Evolutionary conservation across 331 rosid species (phyloP).

Genomic region (Stylosanthes scabra): DNA sequence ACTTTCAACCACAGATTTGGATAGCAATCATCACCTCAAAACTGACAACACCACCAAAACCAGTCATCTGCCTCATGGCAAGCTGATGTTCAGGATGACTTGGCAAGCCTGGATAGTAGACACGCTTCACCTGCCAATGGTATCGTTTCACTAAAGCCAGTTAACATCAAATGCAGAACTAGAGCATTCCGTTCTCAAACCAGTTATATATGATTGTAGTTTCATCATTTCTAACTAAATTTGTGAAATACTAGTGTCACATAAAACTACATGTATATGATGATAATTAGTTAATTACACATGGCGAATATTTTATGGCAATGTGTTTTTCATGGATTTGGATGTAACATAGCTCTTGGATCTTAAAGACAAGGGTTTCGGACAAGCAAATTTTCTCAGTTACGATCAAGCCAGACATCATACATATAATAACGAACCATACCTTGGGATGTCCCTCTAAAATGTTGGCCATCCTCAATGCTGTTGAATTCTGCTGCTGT

Average conservation of each 20-base stretch:
- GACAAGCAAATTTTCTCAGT: no score
- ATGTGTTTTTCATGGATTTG: no score
- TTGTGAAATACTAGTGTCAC: background rate
- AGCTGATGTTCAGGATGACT: slow-evolving; percentile 92
- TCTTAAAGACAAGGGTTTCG: no score
- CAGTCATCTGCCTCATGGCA: slow-evolving; percentile 92
- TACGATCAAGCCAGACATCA: background rate
- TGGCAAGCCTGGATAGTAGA: slow-evolving; percentile 83
- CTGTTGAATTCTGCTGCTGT: slow-evolving; percentile 89
- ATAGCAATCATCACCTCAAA: slow-evolving; percentile 66
- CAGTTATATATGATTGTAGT: background rate
- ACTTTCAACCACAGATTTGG: slow-evolving; percentile 23
- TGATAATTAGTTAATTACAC: background rate
- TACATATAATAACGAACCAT: slow-evolving; percentile 13
- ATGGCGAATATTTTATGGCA: no score
- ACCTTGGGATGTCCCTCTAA: slow-evolving; percentile 99
- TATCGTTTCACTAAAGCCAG: slow-evolving; percentile 33
- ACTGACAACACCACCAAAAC: slow-evolving; percentile 94
- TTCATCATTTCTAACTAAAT: background rate
- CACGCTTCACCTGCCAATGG: slow-evolving; percentile 69
- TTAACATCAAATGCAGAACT: slow-evolving; percentile 26
- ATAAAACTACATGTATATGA: background rate
- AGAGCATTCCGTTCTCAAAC: background rate
- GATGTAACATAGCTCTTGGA: no score
- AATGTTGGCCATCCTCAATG: slow-evolving; percentile 75